Evolutionary conservation across 2,329 filamentous ascomycete species (phyloP).

Genomic region (Epicoccum nigrum): DNA sequence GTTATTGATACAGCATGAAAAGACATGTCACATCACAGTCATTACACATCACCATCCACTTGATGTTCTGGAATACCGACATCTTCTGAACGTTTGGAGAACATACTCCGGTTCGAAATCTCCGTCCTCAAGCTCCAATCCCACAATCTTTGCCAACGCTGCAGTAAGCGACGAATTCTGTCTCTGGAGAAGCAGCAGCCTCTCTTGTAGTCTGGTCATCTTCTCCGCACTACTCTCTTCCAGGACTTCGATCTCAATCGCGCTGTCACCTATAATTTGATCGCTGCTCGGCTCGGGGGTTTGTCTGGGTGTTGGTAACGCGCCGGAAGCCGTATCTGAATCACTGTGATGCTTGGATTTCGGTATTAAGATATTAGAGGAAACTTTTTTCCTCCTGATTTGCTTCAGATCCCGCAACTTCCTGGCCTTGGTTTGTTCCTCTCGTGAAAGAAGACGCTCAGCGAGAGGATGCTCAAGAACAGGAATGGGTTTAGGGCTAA

Average conservation of each 20-base stretch:
- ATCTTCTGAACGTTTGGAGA: slow-evolving; percentile 20
- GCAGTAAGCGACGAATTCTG: slow-evolving; percentile 36
- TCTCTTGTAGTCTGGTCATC: slow-evolving; percentile 27
- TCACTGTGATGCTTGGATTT: slow-evolving; percentile 11
- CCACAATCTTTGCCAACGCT: slow-evolving; percentile 35
- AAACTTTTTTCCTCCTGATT: slow-evolving; percentile 25
- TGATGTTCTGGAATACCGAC: slow-evolving; percentile 11
- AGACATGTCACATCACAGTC: not conserved
- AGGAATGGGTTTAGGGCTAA: slow-evolving; percentile 23
- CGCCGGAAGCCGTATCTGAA: slow-evolving; percentile 13
- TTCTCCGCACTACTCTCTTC: slow-evolving; percentile 18
- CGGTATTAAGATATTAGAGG: slow-evolving; percentile 4
- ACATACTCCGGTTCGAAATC: slow-evolving; percentile 29
- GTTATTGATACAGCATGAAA: not conserved
- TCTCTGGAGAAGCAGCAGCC: slow-evolving; percentile 27
- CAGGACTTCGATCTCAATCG: slow-evolving; percentile 15
- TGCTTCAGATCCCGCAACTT: slow-evolving; percentile 37
- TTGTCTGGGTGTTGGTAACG: slow-evolving; percentile 22
- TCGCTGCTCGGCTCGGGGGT: slow-evolving; percentile 21
- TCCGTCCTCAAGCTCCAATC: slow-evolving; percentile 28
- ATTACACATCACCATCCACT: slow-evolving; percentile 12
- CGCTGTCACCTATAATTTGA: slow-evolving; percentile 10
- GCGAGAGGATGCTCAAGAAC: slow-evolving; percentile 33
- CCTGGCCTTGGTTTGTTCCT: slow-evolving; percentile 30
- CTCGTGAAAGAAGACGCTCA: slow-evolving; percentile 17